These are phyloP conservation scores for Pyrus betulifolia DNA, from an alignment of 306 rosid genomes.

Conservation along the genomic window DNA sequence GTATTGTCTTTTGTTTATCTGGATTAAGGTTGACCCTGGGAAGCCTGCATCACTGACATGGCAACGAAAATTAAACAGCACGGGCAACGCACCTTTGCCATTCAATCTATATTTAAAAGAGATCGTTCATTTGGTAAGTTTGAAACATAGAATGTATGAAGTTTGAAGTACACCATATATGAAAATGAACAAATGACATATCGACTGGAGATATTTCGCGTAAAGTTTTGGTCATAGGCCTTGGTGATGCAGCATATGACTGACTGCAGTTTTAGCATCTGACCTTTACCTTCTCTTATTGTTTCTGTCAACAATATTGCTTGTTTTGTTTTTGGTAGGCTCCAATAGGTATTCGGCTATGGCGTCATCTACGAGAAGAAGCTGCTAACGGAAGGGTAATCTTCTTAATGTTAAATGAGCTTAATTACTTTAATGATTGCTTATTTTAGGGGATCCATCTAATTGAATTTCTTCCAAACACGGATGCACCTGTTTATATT, in stretches of 20 bases:
- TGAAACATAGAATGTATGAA: background rate
- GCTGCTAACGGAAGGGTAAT: conserved; percentile 67
- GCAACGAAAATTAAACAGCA: conserved; percentile 57
- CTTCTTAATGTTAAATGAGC: conserved; percentile 2
- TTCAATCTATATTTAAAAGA: conserved; percentile 52
- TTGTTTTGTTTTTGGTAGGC: conserved; percentile 47
- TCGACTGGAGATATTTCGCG: background rate
- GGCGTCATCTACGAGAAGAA: conserved; percentile 58
- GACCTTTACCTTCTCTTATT: background rate
- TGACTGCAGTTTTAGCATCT: background rate
- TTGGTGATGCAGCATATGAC: background rate
- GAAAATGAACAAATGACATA: conserved; percentile 4
- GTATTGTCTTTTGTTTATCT: conserved; percentile 1
- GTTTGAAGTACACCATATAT: background rate
- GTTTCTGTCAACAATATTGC: conserved; percentile 4
- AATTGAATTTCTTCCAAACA: conserved; percentile 3
- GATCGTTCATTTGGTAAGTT: conserved; percentile 58
- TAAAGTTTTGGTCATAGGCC: background rate
- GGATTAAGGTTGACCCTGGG: conserved; percentile 51
- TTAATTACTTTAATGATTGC: conserved; percentile 10
- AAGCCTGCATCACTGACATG: conserved; percentile 62
- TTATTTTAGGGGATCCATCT: conserved; percentile 14
- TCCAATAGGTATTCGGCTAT: conserved; percentile 70
- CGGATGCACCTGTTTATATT: conserved; percentile 11
- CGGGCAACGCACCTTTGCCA: conserved; percentile 20